phyloP scores from a whole-genome alignment of 441 rosid genomes.

The Adansonia rubrostipa region DNA sequence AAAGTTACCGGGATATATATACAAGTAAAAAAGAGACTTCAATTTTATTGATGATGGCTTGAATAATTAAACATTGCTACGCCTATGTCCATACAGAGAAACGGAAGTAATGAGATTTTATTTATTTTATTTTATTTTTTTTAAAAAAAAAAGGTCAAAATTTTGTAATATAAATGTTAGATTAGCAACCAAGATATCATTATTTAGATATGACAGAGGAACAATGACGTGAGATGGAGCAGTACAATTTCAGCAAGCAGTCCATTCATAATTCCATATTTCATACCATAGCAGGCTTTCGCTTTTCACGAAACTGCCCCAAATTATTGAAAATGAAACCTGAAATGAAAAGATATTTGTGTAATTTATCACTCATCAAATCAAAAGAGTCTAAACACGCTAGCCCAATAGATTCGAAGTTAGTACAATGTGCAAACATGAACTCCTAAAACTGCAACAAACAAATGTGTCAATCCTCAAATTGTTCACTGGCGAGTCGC shows the following conservation, averaged over 20 bases:
- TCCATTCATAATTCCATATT: not conserved
- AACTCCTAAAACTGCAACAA: not conserved
- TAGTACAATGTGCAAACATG: not conserved
- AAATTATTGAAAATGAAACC: constrained; percentile 18
- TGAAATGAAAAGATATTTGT: constrained; percentile 13
- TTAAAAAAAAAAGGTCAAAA: constrained; percentile 18
- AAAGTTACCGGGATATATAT: not conserved
- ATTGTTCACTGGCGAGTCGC: not conserved
- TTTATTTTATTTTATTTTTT: too few species aligned
- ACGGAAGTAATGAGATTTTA: not conserved
- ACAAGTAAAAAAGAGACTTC: not conserved
- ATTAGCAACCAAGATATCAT: not conserved
- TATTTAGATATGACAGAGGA: not conserved
- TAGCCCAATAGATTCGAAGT: not conserved
- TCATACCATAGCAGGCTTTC: not conserved
- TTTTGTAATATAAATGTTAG: constrained; percentile 6
- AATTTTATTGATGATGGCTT: constrained; percentile 7
- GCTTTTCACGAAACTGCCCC: not conserved
- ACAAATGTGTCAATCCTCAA: not conserved
- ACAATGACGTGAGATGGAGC: not conserved
- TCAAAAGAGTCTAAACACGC: too few species aligned
- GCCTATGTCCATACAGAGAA: constrained; percentile 21
- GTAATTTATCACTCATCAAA: not conserved
- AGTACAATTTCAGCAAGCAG: not conserved
- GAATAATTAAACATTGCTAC: constrained; percentile 13